Evolutionary conservation across 2,329 filamentous ascomycete species (phyloP), one percentile per base, ranked within the genome.

Genomic region (Monascus ruber): DNA sequence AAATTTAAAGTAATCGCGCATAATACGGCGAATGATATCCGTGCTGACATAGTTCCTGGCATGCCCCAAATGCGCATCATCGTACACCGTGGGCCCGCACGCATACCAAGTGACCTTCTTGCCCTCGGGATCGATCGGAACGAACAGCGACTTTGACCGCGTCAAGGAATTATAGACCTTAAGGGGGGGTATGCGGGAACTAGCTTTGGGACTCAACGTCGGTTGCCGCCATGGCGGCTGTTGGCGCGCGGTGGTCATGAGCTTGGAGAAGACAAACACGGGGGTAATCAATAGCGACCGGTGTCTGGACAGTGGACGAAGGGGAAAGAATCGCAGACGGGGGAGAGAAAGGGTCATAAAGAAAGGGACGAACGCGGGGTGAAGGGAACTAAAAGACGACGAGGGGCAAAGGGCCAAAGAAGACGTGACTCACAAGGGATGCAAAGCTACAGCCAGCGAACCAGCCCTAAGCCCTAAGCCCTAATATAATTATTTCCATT

Each of bases 31-130:
- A 50, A 94, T 79, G 47, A 94, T 87, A 61, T 94, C 87, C 34
- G 85, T 89, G 36, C 81, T 85, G 46, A 94, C 84, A 74, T 94
- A 94, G 66, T 94, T 94, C 50, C 85, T 73, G 26, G 85, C 86
- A 63, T 94, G 86, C 26, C 85, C 82, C 44, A 89, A 64, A 68
- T 89, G 85, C 45, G 81, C 76, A 64, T 87, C 81, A 59, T 88
- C 84, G 59, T 88, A 88, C 33, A 83, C 81, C 1, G 86, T 94
- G 42, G 86, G 86, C 11, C 87, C 87, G 67, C 87, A 94, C 49
- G 81, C 83, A 62, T 94, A 94, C 85, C 86, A 94, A 4, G 77
- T 79, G 26, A 93, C 76, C 56, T 81, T 80, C 52, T 70, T 74
- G 28, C 72, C 74, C 25, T 77, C 74, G 6, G 72, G 68, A 55